Conservation (phyloP, 1,139 yeast genomes). For the Magnusiomyces ingens region DNA sequence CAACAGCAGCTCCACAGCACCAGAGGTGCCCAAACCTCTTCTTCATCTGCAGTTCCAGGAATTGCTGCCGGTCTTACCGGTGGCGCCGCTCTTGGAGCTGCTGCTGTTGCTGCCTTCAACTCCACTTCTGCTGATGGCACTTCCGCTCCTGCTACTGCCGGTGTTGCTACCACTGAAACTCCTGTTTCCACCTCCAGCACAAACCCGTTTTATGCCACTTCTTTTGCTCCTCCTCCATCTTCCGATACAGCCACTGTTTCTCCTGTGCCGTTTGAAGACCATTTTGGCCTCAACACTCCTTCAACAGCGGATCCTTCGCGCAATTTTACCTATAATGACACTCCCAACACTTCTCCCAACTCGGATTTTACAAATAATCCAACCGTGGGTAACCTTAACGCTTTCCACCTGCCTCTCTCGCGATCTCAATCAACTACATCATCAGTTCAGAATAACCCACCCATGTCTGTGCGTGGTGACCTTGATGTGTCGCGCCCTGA, state of each 20-base stretch:
- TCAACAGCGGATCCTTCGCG: slow-evolving; percentile 6
- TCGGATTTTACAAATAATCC: slow-evolving; percentile 35
- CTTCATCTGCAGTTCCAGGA: slow-evolving; percentile 13
- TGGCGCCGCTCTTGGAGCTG: slow-evolving; percentile 22
- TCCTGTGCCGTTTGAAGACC: slow-evolving; percentile 7
- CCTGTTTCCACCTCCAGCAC: slow-evolving; percentile 6
- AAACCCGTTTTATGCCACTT: slow-evolving; percentile 12
- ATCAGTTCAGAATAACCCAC: slow-evolving; percentile 87
- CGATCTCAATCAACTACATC: slow-evolving; percentile 81
- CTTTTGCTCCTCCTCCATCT: slow-evolving; percentile 12
- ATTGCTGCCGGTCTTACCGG: slow-evolving; percentile 28
- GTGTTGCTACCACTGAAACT: slow-evolving; percentile 9
- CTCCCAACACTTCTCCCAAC: slow-evolving; percentile 53
- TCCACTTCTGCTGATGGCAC: slow-evolving; percentile 19
- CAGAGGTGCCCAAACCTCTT: slow-evolving; percentile 10
- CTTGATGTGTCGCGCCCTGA: slow-evolving; percentile 58
- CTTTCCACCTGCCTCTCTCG: slow-evolving; percentile 44
- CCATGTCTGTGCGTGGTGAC: slow-evolving; percentile 80
- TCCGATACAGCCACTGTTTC: slow-evolving; percentile 14
- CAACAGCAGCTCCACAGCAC: slow-evolving; percentile 10
- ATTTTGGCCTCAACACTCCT: slow-evolving; percentile 11
- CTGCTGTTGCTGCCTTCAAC: slow-evolving; percentile 20
- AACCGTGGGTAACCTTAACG: slow-evolving; percentile 31
- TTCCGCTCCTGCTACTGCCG: slow-evolving; percentile 20
- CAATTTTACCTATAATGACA: slow-evolving; percentile 28